These are phyloP conservation scores for Syzygium jambos DNA, from an alignment of 345 rosid species.

Conservation along the genomic window DNA sequence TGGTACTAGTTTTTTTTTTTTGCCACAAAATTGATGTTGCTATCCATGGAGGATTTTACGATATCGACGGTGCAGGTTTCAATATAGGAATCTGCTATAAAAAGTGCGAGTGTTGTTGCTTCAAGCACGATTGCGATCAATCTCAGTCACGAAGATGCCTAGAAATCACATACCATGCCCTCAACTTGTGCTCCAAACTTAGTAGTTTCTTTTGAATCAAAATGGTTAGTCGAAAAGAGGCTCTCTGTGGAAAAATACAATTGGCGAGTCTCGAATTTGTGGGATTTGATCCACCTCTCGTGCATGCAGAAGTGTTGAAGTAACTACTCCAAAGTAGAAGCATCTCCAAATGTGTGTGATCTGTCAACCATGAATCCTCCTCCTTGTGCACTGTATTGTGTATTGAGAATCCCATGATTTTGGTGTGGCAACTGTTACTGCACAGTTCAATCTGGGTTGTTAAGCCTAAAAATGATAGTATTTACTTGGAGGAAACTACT, in stretches of 20 bases:
- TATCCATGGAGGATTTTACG: neutral
- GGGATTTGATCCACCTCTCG: neutral
- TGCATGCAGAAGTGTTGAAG: neutral
- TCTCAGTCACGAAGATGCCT: neutral
- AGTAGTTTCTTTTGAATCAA: neutral
- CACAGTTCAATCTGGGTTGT: neutral
- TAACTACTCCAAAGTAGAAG: neutral
- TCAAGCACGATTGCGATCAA: neutral
- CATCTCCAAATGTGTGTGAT: neutral
- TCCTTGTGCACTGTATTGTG: neutral
- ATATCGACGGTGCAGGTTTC: neutral
- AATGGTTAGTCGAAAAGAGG: neutral
- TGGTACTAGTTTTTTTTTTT: no score
- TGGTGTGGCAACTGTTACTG: neutral
- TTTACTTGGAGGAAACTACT: neutral
- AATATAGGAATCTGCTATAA: neutral
- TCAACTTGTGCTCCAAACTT: neutral
- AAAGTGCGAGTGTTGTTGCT: neutral
- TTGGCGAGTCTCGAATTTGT: neutral
- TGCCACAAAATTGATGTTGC: neutral
- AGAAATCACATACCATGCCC: neutral
- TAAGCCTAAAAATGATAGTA: neutral
- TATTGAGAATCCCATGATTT: neutral
- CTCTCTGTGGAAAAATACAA: neutral
- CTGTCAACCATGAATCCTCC: neutral